Conservation (phyloP, 2,329 filamentous ascomycete genomes). For the Cladosporium sp. region DNA sequence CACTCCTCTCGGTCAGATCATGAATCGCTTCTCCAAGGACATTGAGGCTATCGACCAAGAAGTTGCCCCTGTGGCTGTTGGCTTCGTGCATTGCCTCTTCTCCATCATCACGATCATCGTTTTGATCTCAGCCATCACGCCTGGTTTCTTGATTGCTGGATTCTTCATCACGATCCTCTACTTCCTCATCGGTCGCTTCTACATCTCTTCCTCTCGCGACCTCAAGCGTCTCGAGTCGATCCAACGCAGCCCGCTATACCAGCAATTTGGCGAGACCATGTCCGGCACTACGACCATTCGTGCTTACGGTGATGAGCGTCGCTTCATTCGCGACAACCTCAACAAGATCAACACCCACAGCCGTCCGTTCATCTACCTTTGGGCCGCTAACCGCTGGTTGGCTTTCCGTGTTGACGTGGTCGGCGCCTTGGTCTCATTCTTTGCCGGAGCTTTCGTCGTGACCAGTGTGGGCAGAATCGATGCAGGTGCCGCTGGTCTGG, state of each 20-base stretch:
- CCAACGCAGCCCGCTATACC: conserved; percentile 89
- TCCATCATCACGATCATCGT: conserved; percentile 78
- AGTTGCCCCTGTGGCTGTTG: conserved; percentile 85
- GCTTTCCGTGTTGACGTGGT: conserved; percentile 86
- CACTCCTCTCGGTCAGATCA: conserved; percentile 89
- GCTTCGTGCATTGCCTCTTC: conserved; percentile 61
- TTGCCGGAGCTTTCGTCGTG: conserved; percentile 86
- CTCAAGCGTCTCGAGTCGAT: conserved; percentile 93
- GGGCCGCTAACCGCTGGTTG: conserved; percentile 96
- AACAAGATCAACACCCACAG: conserved; percentile 82
- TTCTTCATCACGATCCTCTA: conserved; percentile 81
- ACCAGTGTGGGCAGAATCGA: conserved; percentile 77
- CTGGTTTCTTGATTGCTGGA: conserved; percentile 81
- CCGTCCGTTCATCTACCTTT: conserved; percentile 91
- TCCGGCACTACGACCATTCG: conserved; percentile 94
- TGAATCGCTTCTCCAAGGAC: conserved; percentile 98
- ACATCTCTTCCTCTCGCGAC: conserved; percentile 87
- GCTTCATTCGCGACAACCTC: conserved; percentile 91
- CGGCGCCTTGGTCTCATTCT: conserved; percentile 88
- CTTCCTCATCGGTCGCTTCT: conserved; percentile 77
- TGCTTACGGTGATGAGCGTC: conserved; percentile 87
- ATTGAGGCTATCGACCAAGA: conserved; percentile 94
- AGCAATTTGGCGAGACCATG: conserved; percentile 95
- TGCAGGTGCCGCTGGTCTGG: conserved; percentile 86
- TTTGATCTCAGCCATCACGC: conserved; percentile 83